Percentiles rank a stretch among this genome's conserved stretches.
phyloP scores from a whole-genome alignment of 1,284 basidiomycete genomes.

The Laetiporus sulphureus region DNA sequence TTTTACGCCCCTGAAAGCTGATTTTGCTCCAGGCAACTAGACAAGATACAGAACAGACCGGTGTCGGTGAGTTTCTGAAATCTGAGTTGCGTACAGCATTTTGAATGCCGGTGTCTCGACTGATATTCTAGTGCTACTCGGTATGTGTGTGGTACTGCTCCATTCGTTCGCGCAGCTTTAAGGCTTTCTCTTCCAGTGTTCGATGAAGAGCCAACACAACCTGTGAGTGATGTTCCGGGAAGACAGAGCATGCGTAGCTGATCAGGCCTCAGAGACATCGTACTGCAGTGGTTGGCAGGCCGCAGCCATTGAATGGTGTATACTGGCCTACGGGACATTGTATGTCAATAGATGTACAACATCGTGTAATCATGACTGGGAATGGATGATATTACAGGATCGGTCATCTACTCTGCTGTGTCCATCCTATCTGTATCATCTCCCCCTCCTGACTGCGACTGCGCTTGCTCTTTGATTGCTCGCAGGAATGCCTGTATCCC shows the following conservation, averaged over 20 bases:
- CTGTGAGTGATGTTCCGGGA: slow-evolving; percentile 65
- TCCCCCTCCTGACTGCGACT: slow-evolving; percentile 33
- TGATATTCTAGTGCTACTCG: slow-evolving; percentile 62
- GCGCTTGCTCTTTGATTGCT: slow-evolving; percentile 70
- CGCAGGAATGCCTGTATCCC: slow-evolving; percentile 66
- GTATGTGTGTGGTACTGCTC: slow-evolving; percentile 34
- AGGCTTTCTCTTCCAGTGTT: slow-evolving; percentile 46
- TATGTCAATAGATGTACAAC: slow-evolving; percentile 6
- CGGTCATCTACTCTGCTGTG: no score
- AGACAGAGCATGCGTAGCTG: no score
- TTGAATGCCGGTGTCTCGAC: slow-evolving; percentile 4
- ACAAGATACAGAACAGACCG: slow-evolving; percentile 77
- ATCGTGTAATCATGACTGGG: no score
- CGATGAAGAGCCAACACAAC: slow-evolving; percentile 93
- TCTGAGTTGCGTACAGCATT: background rate
- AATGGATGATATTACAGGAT: background rate
- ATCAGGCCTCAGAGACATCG: slow-evolving; percentile 59
- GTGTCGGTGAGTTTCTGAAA: slow-evolving; percentile 66
- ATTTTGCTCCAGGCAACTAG: slow-evolving; percentile 50
- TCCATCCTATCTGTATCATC: slow-evolving; percentile 47
- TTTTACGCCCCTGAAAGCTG: slow-evolving; percentile 2
- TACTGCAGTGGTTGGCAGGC: slow-evolving; percentile 65
- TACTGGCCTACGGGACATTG: slow-evolving; percentile 7
- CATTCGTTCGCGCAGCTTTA: slow-evolving; percentile 14
- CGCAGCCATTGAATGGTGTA: slow-evolving; percentile 43